Evolutionary conservation across 306 rosid genomes (phyloP).

Genomic region (Trifolium repens): DNA sequence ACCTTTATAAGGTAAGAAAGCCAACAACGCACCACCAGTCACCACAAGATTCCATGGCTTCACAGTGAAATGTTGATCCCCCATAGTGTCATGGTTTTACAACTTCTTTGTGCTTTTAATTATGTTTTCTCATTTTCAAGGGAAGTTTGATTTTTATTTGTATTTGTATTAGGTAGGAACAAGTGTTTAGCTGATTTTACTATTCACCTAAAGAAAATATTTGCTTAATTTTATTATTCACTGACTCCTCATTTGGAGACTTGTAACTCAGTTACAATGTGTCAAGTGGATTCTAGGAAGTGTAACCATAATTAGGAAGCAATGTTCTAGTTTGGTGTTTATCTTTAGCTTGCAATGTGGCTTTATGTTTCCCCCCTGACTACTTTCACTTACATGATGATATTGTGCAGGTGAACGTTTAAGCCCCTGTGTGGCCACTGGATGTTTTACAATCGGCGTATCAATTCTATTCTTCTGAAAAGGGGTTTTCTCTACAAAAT

Average conservation of each 20-base stretch:
- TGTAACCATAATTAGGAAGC: neutral
- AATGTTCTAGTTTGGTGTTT: neutral
- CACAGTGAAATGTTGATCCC: too few relatives aligned
- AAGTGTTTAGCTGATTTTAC: neutral
- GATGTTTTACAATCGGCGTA: constrained; percentile 68
- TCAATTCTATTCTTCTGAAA: constrained; percentile 4
- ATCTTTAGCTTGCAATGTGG: neutral
- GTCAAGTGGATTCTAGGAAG: neutral
- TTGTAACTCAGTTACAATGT: neutral
- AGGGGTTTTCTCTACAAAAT: neutral
- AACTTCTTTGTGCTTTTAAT: too few relatives aligned
- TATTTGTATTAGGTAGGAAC: too few relatives aligned
- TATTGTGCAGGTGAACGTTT: constrained; percentile 51
- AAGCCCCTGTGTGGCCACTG: constrained; percentile 59
- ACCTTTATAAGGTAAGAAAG: too few relatives aligned
- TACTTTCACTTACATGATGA: constrained; percentile 3
- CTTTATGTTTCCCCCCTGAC: neutral
- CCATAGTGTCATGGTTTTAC: too few relatives aligned
- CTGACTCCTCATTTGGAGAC: neutral
- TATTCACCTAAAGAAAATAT: neutral
- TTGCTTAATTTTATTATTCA: neutral
- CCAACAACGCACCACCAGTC: too few relatives aligned
- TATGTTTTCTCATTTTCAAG: too few relatives aligned
- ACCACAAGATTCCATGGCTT: too few relatives aligned
- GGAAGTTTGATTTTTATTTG: too few relatives aligned